phyloP scores from a whole-genome alignment of 768 basidiomycete species.

The Naematelia aurantialba region DNA sequence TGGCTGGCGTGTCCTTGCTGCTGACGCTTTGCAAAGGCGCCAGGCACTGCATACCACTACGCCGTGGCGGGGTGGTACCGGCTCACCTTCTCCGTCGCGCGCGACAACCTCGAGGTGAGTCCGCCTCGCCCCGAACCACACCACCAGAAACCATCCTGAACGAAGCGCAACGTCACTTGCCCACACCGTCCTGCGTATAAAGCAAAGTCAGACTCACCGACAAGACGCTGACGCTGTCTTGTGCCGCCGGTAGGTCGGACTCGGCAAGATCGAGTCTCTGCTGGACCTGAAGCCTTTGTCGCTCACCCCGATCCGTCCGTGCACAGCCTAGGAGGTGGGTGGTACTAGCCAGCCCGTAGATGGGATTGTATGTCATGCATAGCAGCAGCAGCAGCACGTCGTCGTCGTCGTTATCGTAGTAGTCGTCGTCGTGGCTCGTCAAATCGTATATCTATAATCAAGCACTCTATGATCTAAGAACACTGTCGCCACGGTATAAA shows the following conservation, averaged over 20 bases:
- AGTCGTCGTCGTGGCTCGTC: background rate
- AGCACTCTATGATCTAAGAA: no score
- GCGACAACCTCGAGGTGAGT: conserved; percentile 33
- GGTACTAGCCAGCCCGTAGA: no score
- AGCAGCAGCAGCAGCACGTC: background rate
- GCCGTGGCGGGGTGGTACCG: conserved; percentile 36
- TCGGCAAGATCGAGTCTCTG: conserved; percentile 35
- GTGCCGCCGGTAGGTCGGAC: conserved; percentile 22
- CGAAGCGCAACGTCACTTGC: background rate
- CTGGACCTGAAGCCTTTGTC: conserved; percentile 14
- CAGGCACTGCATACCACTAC: conserved; percentile 45
- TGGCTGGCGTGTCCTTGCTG: no score
- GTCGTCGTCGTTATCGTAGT: background rate
- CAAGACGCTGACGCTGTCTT: no score
- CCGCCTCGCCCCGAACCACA: background rate
- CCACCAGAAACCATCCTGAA: background rate
- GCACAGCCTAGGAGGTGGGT: no score
- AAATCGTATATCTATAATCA: background rate
- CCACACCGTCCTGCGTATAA: no score
- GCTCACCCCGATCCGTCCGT: no score
- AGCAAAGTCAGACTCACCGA: no score
- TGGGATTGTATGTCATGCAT: conserved; percentile 1
- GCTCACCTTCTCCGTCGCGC: conserved; percentile 40
- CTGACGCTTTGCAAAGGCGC: conserved; percentile 25
- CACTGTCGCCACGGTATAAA: no score